phyloP scores from a whole-genome alignment of 1,284 basidiomycete species.

The Ustilago lituana region DNA sequence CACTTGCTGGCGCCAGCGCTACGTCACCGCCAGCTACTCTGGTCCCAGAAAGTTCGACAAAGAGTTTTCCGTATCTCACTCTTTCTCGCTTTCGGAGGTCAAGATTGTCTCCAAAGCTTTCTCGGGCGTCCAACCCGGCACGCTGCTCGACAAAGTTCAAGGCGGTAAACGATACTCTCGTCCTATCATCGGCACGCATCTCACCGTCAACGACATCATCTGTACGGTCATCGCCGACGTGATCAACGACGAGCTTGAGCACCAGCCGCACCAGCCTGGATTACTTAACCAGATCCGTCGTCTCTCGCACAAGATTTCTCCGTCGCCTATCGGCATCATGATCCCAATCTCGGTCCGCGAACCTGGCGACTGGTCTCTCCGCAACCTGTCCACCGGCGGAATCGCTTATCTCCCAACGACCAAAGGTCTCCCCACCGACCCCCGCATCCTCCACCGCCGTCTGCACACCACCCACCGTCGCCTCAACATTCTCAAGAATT shows the following conservation, averaged over 20 bases:
- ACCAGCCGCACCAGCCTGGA: slow-evolving; percentile 23
- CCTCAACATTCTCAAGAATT: slow-evolving; percentile 58
- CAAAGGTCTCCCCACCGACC: slow-evolving; percentile 25
- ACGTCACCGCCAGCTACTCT: slow-evolving; percentile 44
- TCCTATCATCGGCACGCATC: slow-evolving; percentile 48
- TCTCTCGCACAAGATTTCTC: slow-evolving; percentile 41
- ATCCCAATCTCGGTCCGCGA: slow-evolving; percentile 64
- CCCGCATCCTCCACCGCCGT: slow-evolving; percentile 43
- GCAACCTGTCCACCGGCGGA: slow-evolving; percentile 62
- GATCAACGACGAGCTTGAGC: slow-evolving; percentile 52
- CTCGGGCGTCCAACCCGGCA: slow-evolving; percentile 56
- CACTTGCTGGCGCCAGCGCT: slow-evolving; percentile 56
- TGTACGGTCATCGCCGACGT: slow-evolving; percentile 61
- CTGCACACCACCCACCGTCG: slow-evolving; percentile 52
- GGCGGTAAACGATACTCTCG: slow-evolving; percentile 30
- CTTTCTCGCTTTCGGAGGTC: slow-evolving; percentile 55
- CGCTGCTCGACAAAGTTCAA: slow-evolving; percentile 40
- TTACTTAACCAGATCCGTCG: slow-evolving; percentile 23
- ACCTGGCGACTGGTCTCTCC: slow-evolving; percentile 58
- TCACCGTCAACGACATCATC: slow-evolving; percentile 65
- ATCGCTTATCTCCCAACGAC: slow-evolving; percentile 59
- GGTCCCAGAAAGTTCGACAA: slow-evolving; percentile 51
- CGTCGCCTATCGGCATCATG: slow-evolving; percentile 52
- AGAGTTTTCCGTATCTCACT: slow-evolving; percentile 45
- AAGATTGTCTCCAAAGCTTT: slow-evolving; percentile 64